phyloP scores from a whole-genome alignment of 2,329 filamentous ascomycete genomes.

The Sporothrix inflata region DNA sequence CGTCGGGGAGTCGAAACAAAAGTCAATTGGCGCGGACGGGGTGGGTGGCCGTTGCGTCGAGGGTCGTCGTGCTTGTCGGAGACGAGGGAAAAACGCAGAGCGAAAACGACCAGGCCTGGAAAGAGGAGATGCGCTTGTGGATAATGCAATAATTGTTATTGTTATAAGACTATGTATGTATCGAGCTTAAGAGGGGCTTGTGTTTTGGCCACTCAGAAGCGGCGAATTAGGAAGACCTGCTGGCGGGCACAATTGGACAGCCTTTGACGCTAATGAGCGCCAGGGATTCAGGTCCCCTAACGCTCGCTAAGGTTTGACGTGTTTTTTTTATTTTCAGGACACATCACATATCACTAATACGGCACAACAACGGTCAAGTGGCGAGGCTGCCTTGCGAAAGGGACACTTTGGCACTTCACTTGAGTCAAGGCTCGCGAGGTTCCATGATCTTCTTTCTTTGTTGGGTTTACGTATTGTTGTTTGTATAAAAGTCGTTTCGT shows the following conservation, averaged over 20 bases:
- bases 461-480: neutral
- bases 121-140: neutral
- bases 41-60: slow-evolving; percentile 23
- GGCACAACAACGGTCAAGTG: neutral
- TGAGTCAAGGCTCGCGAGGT: neutral
- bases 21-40: slow-evolving; percentile 13
- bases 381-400: slow-evolving; percentile 29
- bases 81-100: slow-evolving; percentile 27
- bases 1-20: neutral
- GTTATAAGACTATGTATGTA: neutral
- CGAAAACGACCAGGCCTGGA: slow-evolving; percentile 23
- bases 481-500: neutral
- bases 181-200: neutral
- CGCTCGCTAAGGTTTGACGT: slow-evolving; percentile 1
- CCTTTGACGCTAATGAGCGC: neutral
- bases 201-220: slow-evolving; percentile 30
- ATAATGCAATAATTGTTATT: neutral
- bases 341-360: slow-evolving; percentile 20
- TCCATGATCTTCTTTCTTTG: slow-evolving; percentile 10
- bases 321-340: slow-evolving; percentile 15
- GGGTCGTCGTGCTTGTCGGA: slow-evolving; percentile 16
- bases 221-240: slow-evolving; percentile 28
- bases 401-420: slow-evolving; percentile 22
- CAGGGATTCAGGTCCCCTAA: neutral
- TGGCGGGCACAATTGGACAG: slow-evolving; percentile 22